These are phyloP conservation scores for Solanum appendiculatum DNA, from an alignment of 257 asterid genomes.

Conservation along the genomic window DNA sequence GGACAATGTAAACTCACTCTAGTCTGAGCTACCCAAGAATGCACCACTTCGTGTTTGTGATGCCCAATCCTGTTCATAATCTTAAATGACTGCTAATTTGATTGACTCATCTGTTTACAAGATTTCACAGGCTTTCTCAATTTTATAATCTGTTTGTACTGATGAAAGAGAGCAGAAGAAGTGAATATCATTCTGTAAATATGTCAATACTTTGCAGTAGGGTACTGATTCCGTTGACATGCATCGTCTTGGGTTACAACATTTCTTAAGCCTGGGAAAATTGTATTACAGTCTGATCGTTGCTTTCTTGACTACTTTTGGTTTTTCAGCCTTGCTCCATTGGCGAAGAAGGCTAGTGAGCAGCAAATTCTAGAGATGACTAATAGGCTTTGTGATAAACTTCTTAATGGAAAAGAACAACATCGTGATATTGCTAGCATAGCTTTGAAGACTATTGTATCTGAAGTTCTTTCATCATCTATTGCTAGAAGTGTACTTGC, in stretches of 20 bases:
- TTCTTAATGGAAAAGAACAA: conserved; percentile 86
- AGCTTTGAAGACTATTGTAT: conserved; percentile 89
- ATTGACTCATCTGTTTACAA: not conserved
- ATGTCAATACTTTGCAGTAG: not conserved
- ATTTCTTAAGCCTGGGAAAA: not conserved
- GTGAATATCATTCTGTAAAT: not conserved
- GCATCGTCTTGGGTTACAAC: not conserved
- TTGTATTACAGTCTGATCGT: conserved; percentile 3
- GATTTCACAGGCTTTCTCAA: not conserved
- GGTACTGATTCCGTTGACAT: not conserved
- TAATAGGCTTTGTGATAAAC: conserved; percentile 82
- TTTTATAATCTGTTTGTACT: not conserved
- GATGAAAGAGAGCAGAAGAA: not conserved
- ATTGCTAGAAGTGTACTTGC: conserved; percentile 62
- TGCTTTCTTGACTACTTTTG: conserved; percentile 7
- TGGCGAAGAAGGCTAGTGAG: conserved; percentile 84
- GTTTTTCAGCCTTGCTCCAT: conserved; percentile 49
- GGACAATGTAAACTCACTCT: not conserved
- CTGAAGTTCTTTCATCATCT: conserved; percentile 79
- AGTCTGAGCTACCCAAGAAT: not conserved
- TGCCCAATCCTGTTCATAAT: not conserved
- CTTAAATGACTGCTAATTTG: not conserved
- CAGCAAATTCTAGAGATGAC: conserved; percentile 82
- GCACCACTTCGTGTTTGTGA: not conserved
- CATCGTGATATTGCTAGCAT: conserved; percentile 91